Evolutionary conservation across 805 yeast genomes (phyloP), one percentile per base, ranked within the genome.

Genomic region (Kodamaea leandrae): DNA sequence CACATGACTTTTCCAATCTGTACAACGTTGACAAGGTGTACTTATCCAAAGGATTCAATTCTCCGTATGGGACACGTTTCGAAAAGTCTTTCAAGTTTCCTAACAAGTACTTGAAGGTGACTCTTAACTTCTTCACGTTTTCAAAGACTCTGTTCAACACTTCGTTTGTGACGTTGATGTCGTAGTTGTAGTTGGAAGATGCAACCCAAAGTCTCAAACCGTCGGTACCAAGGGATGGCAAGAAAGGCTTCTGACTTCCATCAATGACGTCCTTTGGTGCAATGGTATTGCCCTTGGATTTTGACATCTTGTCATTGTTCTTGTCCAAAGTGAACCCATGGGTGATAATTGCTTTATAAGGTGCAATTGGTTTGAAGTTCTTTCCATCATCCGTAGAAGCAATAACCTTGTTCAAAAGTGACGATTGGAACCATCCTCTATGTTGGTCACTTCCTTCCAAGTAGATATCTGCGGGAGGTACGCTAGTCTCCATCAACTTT

Each of bases 361-460:
- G 98, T 1, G 66, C 64, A 3, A 52, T 54, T 0, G 66, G 48
- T 26, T 63, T 52, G 48, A 62, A 64, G 10, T 54, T 35, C 7
- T 37, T 46, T 3, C 58, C 58, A 8, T 63, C 54, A 3, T 84
- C 85, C 2, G 72, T 72, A 1, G 71, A 64, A 1, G 68, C 64
- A n/a, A 69, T 67, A 16, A 88, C 75, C 54, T 80, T 85, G 17
- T 95, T 89, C 43, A 93, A 66, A 19, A 93, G 64, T 1, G 96
- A 88, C 23, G 96, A 86, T 66, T 93, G 99, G 60, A 93, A 93
- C 99, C 99, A 93, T 1, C 99, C 99, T 45, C 99, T 77, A 57
- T 93, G 99, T 61, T 93, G 99, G 57, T 93, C 99, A n/a, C 90
- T 79, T 2, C 99, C 99, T 68, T 93, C 99, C 10, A 91, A 61